These are phyloP conservation scores for Jimgerdemannia flammicorona DNA, from an alignment of 192 early-diverging fungal genomes.

Conservation along the genomic window DNA sequence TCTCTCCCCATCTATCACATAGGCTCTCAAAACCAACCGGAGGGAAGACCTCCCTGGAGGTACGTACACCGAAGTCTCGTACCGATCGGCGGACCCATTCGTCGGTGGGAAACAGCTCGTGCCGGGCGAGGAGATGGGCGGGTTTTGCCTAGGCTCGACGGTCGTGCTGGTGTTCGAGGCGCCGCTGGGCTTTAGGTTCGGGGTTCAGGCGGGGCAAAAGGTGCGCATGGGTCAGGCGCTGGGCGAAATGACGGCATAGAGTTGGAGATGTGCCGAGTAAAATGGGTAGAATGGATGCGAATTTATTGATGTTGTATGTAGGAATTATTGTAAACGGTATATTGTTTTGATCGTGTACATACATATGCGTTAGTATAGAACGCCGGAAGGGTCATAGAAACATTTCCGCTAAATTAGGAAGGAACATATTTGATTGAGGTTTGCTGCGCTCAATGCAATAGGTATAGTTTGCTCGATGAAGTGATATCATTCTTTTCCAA, in stretches of 20 bases:
- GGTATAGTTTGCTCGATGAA: too few relatives aligned
- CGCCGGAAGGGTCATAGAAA: too few relatives aligned
- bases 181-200: constrained; percentile 77
- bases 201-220: constrained; percentile 62
- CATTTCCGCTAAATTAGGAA: too few relatives aligned
- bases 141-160: constrained; percentile 93
- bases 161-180: constrained; percentile 98
- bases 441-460: too few relatives aligned
- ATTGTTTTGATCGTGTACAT: too few relatives aligned
- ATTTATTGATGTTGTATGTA: too few relatives aligned
- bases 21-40: constrained; percentile 64
- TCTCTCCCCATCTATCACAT: not conserved
- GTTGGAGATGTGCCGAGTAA: too few relatives aligned
- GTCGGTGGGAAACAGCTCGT: constrained; percentile 64
- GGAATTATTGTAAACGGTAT: too few relatives aligned
- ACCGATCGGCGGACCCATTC: constrained; percentile 55
- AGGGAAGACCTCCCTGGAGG: constrained; percentile 60
- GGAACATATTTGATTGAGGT: too few relatives aligned
- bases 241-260: constrained; percentile 38
- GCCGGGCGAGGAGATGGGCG: constrained; percentile 90
- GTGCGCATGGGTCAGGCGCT: constrained; percentile 83
- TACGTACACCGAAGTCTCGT: constrained; percentile 70
- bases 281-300: not conserved
- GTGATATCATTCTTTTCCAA: too few relatives aligned
- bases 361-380: too few relatives aligned